phyloP scores from a whole-genome alignment of 257 asterid species.

The Misopates orontium region DNA sequence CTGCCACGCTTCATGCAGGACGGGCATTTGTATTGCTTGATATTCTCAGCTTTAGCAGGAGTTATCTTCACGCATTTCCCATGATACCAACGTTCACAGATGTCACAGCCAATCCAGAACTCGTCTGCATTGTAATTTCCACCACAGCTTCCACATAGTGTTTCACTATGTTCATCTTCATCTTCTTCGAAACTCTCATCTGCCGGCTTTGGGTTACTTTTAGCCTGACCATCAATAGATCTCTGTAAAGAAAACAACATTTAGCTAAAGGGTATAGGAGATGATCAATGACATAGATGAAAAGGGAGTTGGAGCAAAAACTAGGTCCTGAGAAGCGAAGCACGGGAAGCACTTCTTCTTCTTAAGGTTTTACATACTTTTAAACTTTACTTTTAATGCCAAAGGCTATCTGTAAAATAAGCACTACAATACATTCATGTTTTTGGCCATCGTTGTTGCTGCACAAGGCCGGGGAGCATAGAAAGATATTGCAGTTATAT shows the following conservation, averaged over 20 bases:
- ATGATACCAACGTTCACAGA: constrained; percentile 64
- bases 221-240: constrained; percentile 62
- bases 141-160: constrained; percentile 66
- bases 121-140: constrained; percentile 64
- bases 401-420: constrained; percentile 1
- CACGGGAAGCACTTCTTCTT: neutral
- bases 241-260: constrained; percentile 39
- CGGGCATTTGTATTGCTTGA: constrained; percentile 73
- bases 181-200: constrained; percentile 63
- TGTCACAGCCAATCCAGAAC: constrained; percentile 70
- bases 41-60: constrained; percentile 68
- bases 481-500: neutral
- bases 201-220: constrained; percentile 60
- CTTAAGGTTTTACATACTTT: neutral
- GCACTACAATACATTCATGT: constrained; percentile 1
- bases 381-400: constrained; percentile 15
- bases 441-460: no score
- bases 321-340: neutral
- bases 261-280: constrained; percentile 10
- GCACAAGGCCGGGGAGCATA: neutral
- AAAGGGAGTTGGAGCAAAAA: neutral
- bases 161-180: constrained; percentile 58
- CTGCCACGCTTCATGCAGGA: constrained; percentile 56
- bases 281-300: neutral
- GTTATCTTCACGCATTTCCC: constrained; percentile 74